Percentiles rank a stretch among this genome's conserved stretches.
Evolutionary conservation across 1,139 yeast species (phyloP).

Genomic region (Sugiyamaella japonica): DNA sequence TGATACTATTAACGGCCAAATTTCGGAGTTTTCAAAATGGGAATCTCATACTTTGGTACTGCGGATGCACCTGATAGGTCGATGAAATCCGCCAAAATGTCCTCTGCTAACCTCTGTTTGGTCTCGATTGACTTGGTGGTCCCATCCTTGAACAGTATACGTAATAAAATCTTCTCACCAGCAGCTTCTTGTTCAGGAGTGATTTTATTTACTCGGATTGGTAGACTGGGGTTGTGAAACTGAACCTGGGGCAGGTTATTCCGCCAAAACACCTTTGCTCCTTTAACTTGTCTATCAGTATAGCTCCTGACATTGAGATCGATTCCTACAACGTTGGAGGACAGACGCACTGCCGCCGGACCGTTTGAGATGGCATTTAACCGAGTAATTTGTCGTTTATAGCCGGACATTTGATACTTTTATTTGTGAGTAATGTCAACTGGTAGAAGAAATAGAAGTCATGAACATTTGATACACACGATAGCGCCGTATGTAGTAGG

Average conservation of each 20-base stretch:
- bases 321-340: slow-evolving; percentile 45
- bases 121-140: slow-evolving; percentile 41
- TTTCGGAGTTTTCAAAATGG: slow-evolving; percentile 19
- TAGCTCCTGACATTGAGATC: slow-evolving; percentile 48
- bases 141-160: slow-evolving; percentile 39
- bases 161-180: slow-evolving; percentile 24
- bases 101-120: slow-evolving; percentile 42
- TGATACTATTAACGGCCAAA: not conserved
- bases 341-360: slow-evolving; percentile 48
- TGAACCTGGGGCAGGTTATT: slow-evolving; percentile 70
- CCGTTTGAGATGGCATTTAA: slow-evolving; percentile 48
- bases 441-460: not conserved
- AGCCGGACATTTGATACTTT: slow-evolving; percentile 26
- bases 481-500: too few relatives aligned
- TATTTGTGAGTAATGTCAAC: not conserved
- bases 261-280: slow-evolving; percentile 64
- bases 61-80: slow-evolving; percentile 40
- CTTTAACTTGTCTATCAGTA: slow-evolving; percentile 13
- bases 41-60: slow-evolving; percentile 38
- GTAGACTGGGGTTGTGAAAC: slow-evolving; percentile 74
- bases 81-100: slow-evolving; percentile 45
- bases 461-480: too few relatives aligned
- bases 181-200: slow-evolving; percentile 25
- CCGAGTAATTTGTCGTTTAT: slow-evolving; percentile 45
- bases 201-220: slow-evolving; percentile 51